phyloP scores from a whole-genome alignment of 2,329 filamentous ascomycete genomes.

The Botrytis pseudocinerea region DNA sequence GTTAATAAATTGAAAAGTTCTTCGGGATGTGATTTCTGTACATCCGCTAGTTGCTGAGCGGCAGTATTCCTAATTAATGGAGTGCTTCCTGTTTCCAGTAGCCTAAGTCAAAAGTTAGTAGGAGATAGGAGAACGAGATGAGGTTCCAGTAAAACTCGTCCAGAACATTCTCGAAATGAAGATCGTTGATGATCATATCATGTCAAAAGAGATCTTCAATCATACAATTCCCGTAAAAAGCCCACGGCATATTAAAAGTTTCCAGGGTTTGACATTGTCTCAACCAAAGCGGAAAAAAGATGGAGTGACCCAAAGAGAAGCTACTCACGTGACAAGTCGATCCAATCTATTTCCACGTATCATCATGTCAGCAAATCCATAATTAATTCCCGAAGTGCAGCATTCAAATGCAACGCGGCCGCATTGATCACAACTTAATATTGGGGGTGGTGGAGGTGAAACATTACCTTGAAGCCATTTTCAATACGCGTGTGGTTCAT shows the following conservation, averaged over 20 bases:
- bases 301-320: background rate
- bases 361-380: constrained; percentile 30
- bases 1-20: constrained; percentile 95
- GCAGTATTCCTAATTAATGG: constrained; percentile 95
- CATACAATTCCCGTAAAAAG: background rate
- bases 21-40: constrained; percentile 96
- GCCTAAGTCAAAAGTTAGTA: constrained; percentile 51
- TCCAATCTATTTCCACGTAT: constrained; percentile 61
- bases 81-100: constrained; percentile 97
- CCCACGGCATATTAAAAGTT: background rate
- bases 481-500: constrained; percentile 32
- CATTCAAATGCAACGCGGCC: constrained; percentile 6
- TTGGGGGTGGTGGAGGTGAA: constrained; percentile 13
- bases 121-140: background rate
- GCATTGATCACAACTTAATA: constrained; percentile 13
- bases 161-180: constrained; percentile 6
- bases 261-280: constrained; percentile 7
- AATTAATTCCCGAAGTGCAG: constrained; percentile 4
- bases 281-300: background rate
- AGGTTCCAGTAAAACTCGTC: background rate
- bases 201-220: background rate
- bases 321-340: constrained; percentile 80
- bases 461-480: constrained; percentile 43
- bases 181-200: constrained; percentile 8
- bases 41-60: constrained; percentile 93